Percentiles rank a stretch among this genome's conserved stretches.
These are phyloP conservation scores for Yueomyces sp. DNA, from an alignment of 1,139 yeast species.

Conservation along the genomic window DNA sequence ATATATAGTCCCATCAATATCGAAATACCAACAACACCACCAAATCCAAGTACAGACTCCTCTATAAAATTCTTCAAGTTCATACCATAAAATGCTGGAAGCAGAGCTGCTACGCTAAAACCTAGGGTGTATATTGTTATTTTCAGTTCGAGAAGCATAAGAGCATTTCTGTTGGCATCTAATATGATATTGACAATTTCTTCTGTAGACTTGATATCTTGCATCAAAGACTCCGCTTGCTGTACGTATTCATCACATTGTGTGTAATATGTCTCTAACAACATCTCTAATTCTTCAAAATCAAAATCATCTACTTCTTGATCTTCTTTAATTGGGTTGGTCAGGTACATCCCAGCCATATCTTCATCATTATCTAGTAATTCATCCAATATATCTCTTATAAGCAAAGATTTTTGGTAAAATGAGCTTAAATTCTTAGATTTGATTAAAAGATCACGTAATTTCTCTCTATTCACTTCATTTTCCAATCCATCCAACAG, in stretches of 20 bases:
- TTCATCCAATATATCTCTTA: slow-evolving; percentile 62
- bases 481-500: slow-evolving; percentile 55
- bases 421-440: slow-evolving; percentile 56
- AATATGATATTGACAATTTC: slow-evolving; percentile 90
- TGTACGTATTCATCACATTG: slow-evolving; percentile 97
- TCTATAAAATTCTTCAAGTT: slow-evolving; percentile 83
- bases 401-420: slow-evolving; percentile 53
- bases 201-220: slow-evolving; percentile 85
- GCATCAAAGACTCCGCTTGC: slow-evolving; percentile 69
- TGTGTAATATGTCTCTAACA: slow-evolving; percentile 83
- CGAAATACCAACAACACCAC: slow-evolving; percentile 28
- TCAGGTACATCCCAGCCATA: slow-evolving; percentile 70
- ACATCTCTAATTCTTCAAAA: slow-evolving; percentile 74
- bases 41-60: slow-evolving; percentile 45
- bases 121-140: slow-evolving; percentile 81
- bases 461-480: slow-evolving; percentile 53
- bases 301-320: slow-evolving; percentile 58
- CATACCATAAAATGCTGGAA: slow-evolving; percentile 91
- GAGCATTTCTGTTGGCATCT: slow-evolving; percentile 88
- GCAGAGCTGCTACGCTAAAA: slow-evolving; percentile 62
- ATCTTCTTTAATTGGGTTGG: slow-evolving; percentile 24
- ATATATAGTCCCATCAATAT: slow-evolving; percentile 30
- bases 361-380: slow-evolving; percentile 80
- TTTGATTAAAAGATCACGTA: slow-evolving; percentile 53
- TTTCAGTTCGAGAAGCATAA: slow-evolving; percentile 79